Percentiles rank a stretch among this genome's conserved stretches.
Evolutionary conservation across 441 rosid species (phyloP).

Genomic region (Brassica hybrid): DNA sequence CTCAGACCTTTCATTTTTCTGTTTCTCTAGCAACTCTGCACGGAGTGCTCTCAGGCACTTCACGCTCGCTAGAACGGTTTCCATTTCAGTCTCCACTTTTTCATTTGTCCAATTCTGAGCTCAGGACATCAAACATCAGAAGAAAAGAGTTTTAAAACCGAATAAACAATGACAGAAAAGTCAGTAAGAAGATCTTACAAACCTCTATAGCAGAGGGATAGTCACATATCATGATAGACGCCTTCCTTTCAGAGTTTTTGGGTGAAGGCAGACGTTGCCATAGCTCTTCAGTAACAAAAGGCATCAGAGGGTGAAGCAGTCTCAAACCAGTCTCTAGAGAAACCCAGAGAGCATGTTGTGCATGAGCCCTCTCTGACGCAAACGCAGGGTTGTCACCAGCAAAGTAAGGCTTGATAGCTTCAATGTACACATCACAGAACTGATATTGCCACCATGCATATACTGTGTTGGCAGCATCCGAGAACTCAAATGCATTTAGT

Average conservation of each 20-base stretch:
- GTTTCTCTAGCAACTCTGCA: conserved; percentile 77
- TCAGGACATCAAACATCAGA: neutral
- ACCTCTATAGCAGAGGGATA: conserved; percentile 77
- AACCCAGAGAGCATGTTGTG: too few relatives aligned
- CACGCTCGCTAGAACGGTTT: conserved; percentile 68
- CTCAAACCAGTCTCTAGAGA: too few relatives aligned
- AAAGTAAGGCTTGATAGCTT: conserved; percentile 89
- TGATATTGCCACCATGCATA: conserved; percentile 98
- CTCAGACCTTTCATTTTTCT: conserved; percentile 76
- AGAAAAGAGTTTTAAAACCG: conserved; percentile 15
- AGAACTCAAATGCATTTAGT: conserved; percentile 68
- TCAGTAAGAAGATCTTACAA: conserved; percentile 34
- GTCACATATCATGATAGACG: conserved; percentile 80
- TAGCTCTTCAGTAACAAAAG: too few relatives aligned
- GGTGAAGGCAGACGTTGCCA: too few relatives aligned
- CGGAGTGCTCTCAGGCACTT: conserved; percentile 75
- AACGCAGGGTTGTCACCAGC: conserved; percentile 58
- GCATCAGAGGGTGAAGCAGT: too few relatives aligned
- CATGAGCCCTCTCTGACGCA: conserved; percentile 52
- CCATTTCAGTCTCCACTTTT: conserved; percentile 70
- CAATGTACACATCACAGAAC: conserved; percentile 92
- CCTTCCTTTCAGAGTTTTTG: conserved; percentile 16
- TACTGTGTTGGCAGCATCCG: conserved; percentile 75
- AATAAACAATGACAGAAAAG: conserved; percentile 18
- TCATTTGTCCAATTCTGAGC: conserved; percentile 75